Percentiles rank a stretch among this genome's conserved stretches.
phyloP scores from a whole-genome alignment of 2,329 filamentous ascomycete species.

The Dactylellina haptotyla region DNA sequence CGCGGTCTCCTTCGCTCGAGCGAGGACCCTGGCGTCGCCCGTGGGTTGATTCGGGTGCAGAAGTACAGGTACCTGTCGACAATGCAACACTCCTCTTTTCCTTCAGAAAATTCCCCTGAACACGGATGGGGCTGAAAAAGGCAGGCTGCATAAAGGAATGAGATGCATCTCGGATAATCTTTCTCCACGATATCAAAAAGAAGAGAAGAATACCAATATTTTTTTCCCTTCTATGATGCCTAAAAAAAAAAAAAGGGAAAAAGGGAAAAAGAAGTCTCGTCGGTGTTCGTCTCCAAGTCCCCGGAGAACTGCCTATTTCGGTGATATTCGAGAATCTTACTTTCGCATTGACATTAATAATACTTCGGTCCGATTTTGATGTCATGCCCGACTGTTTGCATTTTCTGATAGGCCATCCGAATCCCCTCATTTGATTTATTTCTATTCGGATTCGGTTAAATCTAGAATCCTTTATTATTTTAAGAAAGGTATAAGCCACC shows the following conservation, averaged over 20 bases:
- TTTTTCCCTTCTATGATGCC: too few species aligned
- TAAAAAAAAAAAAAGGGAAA: too few species aligned
- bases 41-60: neutral
- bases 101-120: neutral
- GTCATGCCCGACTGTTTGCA: neutral
- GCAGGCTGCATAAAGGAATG: constrained; percentile 12
- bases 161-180: constrained; percentile 30
- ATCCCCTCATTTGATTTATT: neutral
- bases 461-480: neutral
- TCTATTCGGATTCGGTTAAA: neutral
- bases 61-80: neutral
- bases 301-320: constrained; percentile 15
- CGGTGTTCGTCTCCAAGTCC: neutral
- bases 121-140: constrained; percentile 25
- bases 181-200: neutral
- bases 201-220: neutral
- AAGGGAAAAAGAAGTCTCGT: neutral
- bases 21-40: neutral
- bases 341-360: neutral
- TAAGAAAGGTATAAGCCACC: constrained; percentile 19
- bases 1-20: neutral
- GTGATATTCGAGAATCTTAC: constrained; percentile 31
- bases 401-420: neutral
- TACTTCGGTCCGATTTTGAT: neutral
- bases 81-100: neutral